These are phyloP conservation scores for Fusarium burgessii DNA, from an alignment of 2,329 filamentous ascomycete genomes.

Conservation along the genomic window DNA sequence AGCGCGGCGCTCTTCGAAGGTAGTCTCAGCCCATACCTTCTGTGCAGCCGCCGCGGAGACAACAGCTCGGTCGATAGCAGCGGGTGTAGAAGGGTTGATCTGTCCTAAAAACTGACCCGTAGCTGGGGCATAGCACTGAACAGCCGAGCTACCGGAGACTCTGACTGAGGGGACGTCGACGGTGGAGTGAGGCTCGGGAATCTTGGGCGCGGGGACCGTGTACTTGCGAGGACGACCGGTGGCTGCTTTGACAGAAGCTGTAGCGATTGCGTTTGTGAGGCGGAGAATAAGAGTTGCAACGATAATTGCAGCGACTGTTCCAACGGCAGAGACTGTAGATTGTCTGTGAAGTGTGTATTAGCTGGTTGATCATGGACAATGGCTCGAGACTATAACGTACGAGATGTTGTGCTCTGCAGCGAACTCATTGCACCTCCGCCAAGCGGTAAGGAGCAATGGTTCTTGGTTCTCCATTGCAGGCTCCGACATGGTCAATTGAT, in stretches of 20 bases:
- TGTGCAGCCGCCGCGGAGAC: slow-evolving; percentile 81
- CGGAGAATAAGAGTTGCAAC: slow-evolving; percentile 50
- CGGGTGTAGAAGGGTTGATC: slow-evolving; percentile 80
- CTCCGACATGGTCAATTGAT: neutral
- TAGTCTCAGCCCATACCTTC: slow-evolving; percentile 79
- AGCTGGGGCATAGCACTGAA: slow-evolving; percentile 90
- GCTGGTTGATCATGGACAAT: slow-evolving; percentile 12
- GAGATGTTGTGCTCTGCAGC: slow-evolving; percentile 43
- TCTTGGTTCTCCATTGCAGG: slow-evolving; percentile 37
- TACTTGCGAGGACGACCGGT: slow-evolving; percentile 65
- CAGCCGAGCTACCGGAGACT: slow-evolving; percentile 72
- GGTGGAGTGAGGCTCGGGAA: slow-evolving; percentile 67
- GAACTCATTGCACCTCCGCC: slow-evolving; percentile 38
- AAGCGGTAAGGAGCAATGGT: slow-evolving; percentile 34
- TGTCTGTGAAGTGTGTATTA: slow-evolving; percentile 37
- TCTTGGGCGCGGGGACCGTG: slow-evolving; percentile 70
- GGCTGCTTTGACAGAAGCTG: slow-evolving; percentile 45
- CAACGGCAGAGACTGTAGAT: slow-evolving; percentile 46
- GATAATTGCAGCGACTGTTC: slow-evolving; percentile 48
- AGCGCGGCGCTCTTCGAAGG: slow-evolving; percentile 79
- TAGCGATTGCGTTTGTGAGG: slow-evolving; percentile 41
- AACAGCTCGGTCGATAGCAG: slow-evolving; percentile 83
- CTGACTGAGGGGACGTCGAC: slow-evolving; percentile 73
- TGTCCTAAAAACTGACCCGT: slow-evolving; percentile 86
- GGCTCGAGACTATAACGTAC: slow-evolving; percentile 32